phyloP scores from a whole-genome alignment of 306 rosid genomes.

The Canavalia gladiata region DNA sequence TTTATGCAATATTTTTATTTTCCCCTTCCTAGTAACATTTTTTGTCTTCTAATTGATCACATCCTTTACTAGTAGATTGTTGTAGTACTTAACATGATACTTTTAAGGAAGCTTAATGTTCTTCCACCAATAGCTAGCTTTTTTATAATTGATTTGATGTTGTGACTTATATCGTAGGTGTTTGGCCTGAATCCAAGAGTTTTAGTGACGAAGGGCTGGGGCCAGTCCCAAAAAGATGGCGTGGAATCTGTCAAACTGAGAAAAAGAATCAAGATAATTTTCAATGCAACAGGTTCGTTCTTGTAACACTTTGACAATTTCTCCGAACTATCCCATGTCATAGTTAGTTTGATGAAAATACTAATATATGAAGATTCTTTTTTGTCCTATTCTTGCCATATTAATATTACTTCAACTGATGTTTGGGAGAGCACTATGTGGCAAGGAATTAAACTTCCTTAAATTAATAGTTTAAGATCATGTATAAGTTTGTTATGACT shows the following conservation, averaged over 20 bases:
- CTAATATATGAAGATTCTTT: too few relatives aligned
- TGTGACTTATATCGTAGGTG: constrained; percentile 56
- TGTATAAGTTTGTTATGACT: too few relatives aligned
- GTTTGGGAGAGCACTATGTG: not conserved
- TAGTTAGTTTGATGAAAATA: too few relatives aligned
- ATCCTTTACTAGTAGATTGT: not conserved
- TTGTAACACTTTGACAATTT: not conserved
- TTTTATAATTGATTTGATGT: not conserved
- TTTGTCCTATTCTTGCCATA: too few relatives aligned
- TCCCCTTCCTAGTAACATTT: not conserved
- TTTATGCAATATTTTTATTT: too few relatives aligned
- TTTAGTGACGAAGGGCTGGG: constrained; percentile 69
- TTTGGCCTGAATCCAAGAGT: constrained; percentile 84
- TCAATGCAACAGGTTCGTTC: constrained; percentile 69
- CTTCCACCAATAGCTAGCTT: not conserved
- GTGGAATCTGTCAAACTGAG: constrained; percentile 58
- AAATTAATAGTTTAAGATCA: too few relatives aligned
- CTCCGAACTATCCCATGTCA: not conserved
- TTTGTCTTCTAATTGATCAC: not conserved
- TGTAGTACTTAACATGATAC: not conserved
- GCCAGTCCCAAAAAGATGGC: constrained; percentile 70
- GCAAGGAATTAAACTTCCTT: not conserved
- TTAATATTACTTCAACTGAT: not conserved
- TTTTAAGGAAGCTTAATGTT: not conserved
- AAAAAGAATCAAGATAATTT: not conserved